A percentile compares a stretch with the other conserved stretches of the same genome.
Evolutionary conservation across 805 yeast genomes (phyloP).

Genomic region (Candida sithepensis): DNA sequence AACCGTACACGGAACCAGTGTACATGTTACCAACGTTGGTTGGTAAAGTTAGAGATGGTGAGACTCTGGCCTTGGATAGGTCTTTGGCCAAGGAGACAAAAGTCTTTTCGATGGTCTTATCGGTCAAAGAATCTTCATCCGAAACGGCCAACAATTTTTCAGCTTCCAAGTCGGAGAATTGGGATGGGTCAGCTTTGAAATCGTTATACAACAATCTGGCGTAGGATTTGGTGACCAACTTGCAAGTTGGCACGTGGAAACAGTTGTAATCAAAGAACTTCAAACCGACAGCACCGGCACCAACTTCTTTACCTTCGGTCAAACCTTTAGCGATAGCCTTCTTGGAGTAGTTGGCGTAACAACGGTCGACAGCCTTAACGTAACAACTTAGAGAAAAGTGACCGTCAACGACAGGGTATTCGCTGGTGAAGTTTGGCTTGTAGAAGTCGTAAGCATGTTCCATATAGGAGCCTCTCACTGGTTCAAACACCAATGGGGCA

Average conservation of each 20-base stretch:
- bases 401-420: constrained; percentile 97
- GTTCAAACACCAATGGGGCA: constrained; percentile 92
- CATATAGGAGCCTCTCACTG: constrained; percentile 88
- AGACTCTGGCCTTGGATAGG: constrained; percentile 61
- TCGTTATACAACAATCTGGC: constrained; percentile 92
- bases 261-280: constrained; percentile 85
- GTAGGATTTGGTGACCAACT: constrained; percentile 86
- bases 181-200: constrained; percentile 64
- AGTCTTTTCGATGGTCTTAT: constrained; percentile 78
- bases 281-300: constrained; percentile 60
- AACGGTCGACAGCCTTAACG: constrained; percentile 85
- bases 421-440: constrained; percentile 94
- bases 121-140: constrained; percentile 76
- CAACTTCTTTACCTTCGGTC: constrained; percentile 37
- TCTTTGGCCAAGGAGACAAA: constrained; percentile 77
- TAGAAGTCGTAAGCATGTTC: constrained; percentile 97
- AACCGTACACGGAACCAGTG: constrained; percentile 89
- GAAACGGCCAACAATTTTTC: constrained; percentile 48
- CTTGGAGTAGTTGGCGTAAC: constrained; percentile 77
- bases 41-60: constrained; percentile 79
- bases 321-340: constrained; percentile 59
- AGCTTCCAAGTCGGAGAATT: constrained; percentile 52
- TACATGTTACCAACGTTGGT: constrained; percentile 98
- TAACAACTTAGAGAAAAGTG: constrained; percentile 93
- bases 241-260: constrained; percentile 98